Evolutionary conservation across 2,329 filamentous ascomycete genomes (phyloP).

Genomic region (Talaromyces sp.): DNA sequence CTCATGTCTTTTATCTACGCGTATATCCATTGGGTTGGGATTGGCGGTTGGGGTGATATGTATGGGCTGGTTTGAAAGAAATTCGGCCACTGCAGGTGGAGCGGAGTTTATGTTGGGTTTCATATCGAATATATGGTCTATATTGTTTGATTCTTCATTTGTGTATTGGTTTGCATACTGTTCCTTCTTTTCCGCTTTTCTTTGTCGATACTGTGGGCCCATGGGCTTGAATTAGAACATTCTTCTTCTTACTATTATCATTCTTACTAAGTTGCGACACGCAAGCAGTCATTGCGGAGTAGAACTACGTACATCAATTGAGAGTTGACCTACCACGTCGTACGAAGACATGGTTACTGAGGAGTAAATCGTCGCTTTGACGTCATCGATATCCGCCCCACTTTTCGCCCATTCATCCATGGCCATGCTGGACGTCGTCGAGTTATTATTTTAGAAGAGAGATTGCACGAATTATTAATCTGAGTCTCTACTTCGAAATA

Average conservation of each 20-base stretch:
- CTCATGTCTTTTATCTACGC: constrained; percentile 14
- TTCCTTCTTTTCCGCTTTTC: background rate
- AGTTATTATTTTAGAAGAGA: background rate
- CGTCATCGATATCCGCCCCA: constrained; percentile 6
- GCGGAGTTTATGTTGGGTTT: constrained; percentile 30
- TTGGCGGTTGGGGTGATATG: constrained; percentile 27
- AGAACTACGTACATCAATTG: no score
- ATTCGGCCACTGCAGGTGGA: constrained; percentile 20
- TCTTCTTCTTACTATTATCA: background rate
- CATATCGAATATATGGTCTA: constrained; percentile 20
- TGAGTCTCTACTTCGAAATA: background rate
- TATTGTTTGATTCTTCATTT: background rate
- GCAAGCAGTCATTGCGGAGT: background rate
- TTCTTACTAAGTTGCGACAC: background rate
- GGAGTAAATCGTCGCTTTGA: constrained; percentile 5
- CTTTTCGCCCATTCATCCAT: background rate
- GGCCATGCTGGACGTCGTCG: background rate
- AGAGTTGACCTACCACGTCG: no score
- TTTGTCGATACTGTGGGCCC: background rate
- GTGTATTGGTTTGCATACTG: background rate
- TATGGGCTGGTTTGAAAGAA: constrained; percentile 19
- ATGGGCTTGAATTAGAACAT: background rate
- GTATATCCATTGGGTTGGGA: constrained; percentile 17
- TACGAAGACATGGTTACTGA: no score
- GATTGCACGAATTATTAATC: background rate